A percentile compares a stretch with the other conserved stretches of the same genome.
Evolutionary conservation across 1,284 basidiomycete species (phyloP).

Genomic region (Phylloporus sp.): DNA sequence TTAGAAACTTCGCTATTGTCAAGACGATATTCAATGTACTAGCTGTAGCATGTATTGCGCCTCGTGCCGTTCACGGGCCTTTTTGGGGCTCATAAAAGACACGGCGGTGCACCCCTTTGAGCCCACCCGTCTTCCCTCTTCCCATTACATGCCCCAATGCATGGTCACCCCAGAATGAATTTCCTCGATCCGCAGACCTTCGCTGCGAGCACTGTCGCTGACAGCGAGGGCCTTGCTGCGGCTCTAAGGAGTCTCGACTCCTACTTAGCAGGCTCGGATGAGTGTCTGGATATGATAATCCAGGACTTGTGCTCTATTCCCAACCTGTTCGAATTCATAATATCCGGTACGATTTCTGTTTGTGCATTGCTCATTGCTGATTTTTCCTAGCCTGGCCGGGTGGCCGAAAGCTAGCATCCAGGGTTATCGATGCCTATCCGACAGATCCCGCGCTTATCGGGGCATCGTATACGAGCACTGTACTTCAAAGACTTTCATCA

Average conservation of each 20-base stretch:
- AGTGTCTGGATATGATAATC: constrained; percentile 36
- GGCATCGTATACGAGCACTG: constrained; percentile 19
- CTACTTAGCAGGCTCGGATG: constrained; percentile 36
- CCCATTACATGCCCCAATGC: not conserved
- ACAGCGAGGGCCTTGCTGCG: constrained; percentile 20
- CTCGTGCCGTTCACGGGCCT: constrained; percentile 10
- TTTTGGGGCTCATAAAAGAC: constrained; percentile 10
- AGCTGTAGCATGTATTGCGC: not conserved
- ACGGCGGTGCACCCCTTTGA: not conserved
- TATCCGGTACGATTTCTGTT: constrained; percentile 32
- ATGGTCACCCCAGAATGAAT: constrained; percentile 8
- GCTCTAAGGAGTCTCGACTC: constrained; percentile 35
- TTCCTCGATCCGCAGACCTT: constrained; percentile 28
- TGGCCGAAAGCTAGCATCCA: constrained; percentile 15
- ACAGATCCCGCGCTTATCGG: constrained; percentile 22
- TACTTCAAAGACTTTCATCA: constrained; percentile 33
- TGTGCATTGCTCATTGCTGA: not conserved
- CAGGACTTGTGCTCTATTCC: constrained; percentile 39
- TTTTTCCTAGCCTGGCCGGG: constrained; percentile 25
- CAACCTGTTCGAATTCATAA: constrained; percentile 37
- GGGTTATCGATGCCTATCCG: constrained; percentile 32
- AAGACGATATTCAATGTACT: not conserved
- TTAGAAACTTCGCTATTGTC: not conserved
- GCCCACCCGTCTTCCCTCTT: not conserved
- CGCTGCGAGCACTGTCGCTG: constrained; percentile 21